A percentile compares a stretch with the other conserved stretches of the same genome.
Conservation (phyloP, 225 moss, liverwort and hornwort genomes). For the Thuidium tamariscinum region DNA sequence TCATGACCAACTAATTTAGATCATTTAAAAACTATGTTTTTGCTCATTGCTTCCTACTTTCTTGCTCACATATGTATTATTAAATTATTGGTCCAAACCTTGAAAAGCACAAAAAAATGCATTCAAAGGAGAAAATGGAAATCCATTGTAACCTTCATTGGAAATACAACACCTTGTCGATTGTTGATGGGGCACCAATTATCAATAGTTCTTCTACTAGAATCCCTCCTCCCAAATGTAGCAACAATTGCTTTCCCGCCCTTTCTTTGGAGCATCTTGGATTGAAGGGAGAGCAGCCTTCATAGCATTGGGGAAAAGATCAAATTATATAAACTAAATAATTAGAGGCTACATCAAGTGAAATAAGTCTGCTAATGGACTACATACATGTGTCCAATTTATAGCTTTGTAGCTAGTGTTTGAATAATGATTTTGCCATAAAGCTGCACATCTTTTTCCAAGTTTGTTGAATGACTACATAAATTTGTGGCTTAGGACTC, state of each 20-base stretch:
- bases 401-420: neutral
- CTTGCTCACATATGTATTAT: no score
- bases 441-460: neutral
- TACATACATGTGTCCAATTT: neutral
- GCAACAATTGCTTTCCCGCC: neutral
- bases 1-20: no score
- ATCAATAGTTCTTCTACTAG: no score
- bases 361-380: neutral
- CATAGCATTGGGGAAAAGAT: neutral
- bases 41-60: no score
- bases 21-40: no score
- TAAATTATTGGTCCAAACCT: no score
- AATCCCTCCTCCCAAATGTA: neutral
- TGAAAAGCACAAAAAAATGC: no score
- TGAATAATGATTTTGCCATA: neutral
- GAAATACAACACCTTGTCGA: no score
- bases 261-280: neutral
- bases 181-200: no score
- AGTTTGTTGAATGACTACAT: neutral
- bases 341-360: accelerated
- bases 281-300: accelerated
- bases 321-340: neutral
- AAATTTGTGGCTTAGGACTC: neutral
- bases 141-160: no score
- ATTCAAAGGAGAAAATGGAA: no score